A percentile compares a stretch with the other conserved stretches of the same genome.
These are phyloP conservation scores for Karstenula rhodostoma DNA, from an alignment of 2,329 filamentous ascomycete genomes.

Conservation along the genomic window DNA sequence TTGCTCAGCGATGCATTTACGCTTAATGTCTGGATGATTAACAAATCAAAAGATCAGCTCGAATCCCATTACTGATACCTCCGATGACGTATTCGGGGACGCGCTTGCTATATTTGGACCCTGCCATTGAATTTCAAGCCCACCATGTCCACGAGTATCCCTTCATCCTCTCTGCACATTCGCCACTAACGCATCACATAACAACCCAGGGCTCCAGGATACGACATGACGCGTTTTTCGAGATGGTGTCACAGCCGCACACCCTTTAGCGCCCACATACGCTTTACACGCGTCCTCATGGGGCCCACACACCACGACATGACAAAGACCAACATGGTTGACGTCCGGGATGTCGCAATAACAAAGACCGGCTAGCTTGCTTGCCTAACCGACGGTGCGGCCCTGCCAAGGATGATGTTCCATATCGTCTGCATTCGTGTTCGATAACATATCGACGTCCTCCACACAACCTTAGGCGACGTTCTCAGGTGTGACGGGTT, in stretches of 20 bases:
- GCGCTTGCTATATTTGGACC: background rate
- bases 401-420: background rate
- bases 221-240: background rate
- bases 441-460: background rate
- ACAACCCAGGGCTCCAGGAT: background rate
- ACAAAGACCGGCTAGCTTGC: background rate
- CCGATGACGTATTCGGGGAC: background rate
- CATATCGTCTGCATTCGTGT: background rate
- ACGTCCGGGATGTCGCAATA: background rate
- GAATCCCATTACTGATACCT: background rate
- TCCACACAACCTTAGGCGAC: constrained; percentile 3
- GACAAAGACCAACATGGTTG: too few species aligned
- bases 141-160: background rate
- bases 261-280: background rate
- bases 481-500: constrained; percentile 1
- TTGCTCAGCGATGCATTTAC: constrained; percentile 9
- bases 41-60: background rate
- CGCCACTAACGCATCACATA: background rate
- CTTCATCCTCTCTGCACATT: background rate
- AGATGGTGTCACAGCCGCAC: background rate
- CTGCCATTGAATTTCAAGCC: background rate
- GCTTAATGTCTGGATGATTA: constrained; percentile 12
- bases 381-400: background rate
- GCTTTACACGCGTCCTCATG: background rate
- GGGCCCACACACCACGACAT: background rate